Conservation (phyloP, 495 filamentous ascomycete species). For the Thermochaetoides thermophila region DNA sequence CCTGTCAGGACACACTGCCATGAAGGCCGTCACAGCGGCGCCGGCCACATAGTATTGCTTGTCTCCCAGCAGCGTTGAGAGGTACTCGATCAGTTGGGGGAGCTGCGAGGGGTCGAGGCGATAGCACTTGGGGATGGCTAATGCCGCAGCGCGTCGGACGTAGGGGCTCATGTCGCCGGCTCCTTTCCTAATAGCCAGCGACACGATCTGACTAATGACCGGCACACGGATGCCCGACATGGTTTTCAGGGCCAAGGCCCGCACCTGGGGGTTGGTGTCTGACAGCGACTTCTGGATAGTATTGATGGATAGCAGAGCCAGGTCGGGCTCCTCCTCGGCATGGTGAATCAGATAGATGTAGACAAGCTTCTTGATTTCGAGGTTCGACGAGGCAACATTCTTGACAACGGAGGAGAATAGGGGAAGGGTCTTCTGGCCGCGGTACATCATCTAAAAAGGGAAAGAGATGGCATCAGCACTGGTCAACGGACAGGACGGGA, state of each 20-base stretch:
- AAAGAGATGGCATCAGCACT: slow-evolving; percentile 10
- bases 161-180: slow-evolving; percentile 85
- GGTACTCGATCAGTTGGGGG: slow-evolving; percentile 68
- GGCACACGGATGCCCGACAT: slow-evolving; percentile 95
- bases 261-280: slow-evolving; percentile 75
- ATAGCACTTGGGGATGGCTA: slow-evolving; percentile 97
- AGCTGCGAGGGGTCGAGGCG: slow-evolving; percentile 75
- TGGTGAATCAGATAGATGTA: slow-evolving; percentile 95
- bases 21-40: slow-evolving; percentile 74
- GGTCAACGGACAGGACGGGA: background rate
- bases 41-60: slow-evolving; percentile 90
- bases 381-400: slow-evolving; percentile 78
- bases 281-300: slow-evolving; percentile 95
- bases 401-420: slow-evolving; percentile 95
- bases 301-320: slow-evolving; percentile 91
- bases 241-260: slow-evolving; percentile 78
- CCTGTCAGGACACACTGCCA: slow-evolving; percentile 76
- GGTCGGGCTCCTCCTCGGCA: slow-evolving; percentile 88
- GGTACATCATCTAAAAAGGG: slow-evolving; percentile 86
- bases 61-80: slow-evolving; percentile 66
- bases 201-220: slow-evolving; percentile 98
- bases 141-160: slow-evolving; percentile 80
- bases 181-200: slow-evolving; percentile 82
- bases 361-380: slow-evolving; percentile 93
- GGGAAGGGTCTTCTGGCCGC: slow-evolving; percentile 60